Evolutionary conservation across 192 early-diverging fungal species (phyloP).

Genomic region (Mortierella claussenii): DNA sequence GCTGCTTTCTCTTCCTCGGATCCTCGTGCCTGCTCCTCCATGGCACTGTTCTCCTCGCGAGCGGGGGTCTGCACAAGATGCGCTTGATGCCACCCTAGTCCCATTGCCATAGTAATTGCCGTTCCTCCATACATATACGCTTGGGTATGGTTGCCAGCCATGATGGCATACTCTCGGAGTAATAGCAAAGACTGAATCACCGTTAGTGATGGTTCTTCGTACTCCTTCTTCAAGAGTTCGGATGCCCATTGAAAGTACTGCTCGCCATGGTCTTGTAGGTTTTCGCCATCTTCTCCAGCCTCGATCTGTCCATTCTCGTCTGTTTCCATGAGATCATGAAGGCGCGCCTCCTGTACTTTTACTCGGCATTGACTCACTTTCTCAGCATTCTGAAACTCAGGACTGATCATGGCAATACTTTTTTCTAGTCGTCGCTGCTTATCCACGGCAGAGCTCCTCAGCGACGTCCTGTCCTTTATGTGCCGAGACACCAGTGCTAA

Average conservation of each 20-base stretch:
- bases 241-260: conserved; percentile 49
- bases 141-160: conserved; percentile 48
- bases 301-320: conserved; percentile 10
- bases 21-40: background rate
- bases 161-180: conserved; percentile 43
- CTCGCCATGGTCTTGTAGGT: conserved; percentile 34
- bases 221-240: conserved; percentile 29
- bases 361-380: background rate
- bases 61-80: background rate
- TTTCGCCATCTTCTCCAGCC: conserved; percentile 14
- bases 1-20: background rate
- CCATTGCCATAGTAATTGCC: conserved; percentile 51
- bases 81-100: conserved; percentile 41
- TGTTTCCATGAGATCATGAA: conserved; percentile 31
- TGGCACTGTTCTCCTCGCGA: background rate
- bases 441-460: conserved; percentile 26
- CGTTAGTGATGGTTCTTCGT: conserved; percentile 38
- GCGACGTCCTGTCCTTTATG: conserved; percentile 21
- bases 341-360: conserved; percentile 8
- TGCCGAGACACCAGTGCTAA: conserved; percentile 40
- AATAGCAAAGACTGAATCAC: conserved; percentile 42
- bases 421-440: conserved; percentile 19
- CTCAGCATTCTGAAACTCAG: conserved; percentile 3
- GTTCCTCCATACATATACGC: conserved; percentile 48
- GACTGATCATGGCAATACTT: conserved; percentile 9